A percentile compares a stretch with the other conserved stretches of the same genome.
Evolutionary conservation across 1,139 yeast genomes (phyloP).

Genomic region (Kurtzmaniella quercitrusa): DNA sequence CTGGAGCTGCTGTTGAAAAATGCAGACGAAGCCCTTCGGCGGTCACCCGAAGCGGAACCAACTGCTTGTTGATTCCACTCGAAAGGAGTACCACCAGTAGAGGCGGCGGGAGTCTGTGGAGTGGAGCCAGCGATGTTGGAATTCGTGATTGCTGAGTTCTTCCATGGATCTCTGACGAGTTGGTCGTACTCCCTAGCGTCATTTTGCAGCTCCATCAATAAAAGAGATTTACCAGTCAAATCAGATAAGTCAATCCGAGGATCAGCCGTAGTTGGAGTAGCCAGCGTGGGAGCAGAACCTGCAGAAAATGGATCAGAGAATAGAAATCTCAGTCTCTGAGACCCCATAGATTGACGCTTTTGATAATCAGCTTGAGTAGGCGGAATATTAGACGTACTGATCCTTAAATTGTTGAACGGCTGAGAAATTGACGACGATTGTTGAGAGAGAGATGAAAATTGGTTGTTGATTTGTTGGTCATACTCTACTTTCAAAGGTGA

Average conservation of each 20-base stretch:
- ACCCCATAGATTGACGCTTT: slow-evolving; percentile 52
- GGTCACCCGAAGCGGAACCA: slow-evolving; percentile 16
- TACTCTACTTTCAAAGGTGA: slow-evolving; percentile 54
- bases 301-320: slow-evolving; percentile 61
- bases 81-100: slow-evolving; percentile 21
- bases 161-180: slow-evolving; percentile 49
- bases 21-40: slow-evolving; percentile 34
- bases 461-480: slow-evolving; percentile 15
- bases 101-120: slow-evolving; percentile 37
- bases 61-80: slow-evolving; percentile 27
- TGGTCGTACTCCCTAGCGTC: slow-evolving; percentile 51
- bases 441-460: slow-evolving; percentile 12
- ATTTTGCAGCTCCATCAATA: slow-evolving; percentile 53
- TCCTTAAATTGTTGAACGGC: slow-evolving; percentile 24
- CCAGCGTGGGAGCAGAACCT: slow-evolving; percentile 13
- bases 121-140: slow-evolving; percentile 16
- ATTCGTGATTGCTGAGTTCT: not conserved
- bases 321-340: slow-evolving; percentile 63
- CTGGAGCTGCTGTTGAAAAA: slow-evolving; percentile 21
- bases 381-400: slow-evolving; percentile 23
- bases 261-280: slow-evolving; percentile 12
- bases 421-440: slow-evolving; percentile 8
- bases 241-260: slow-evolving; percentile 29
- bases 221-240: slow-evolving; percentile 48
- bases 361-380: slow-evolving; percentile 20